Evolutionary conservation across 2,329 filamentous ascomycete species (phyloP).

Genomic region (Colletotrichum tropicale): DNA sequence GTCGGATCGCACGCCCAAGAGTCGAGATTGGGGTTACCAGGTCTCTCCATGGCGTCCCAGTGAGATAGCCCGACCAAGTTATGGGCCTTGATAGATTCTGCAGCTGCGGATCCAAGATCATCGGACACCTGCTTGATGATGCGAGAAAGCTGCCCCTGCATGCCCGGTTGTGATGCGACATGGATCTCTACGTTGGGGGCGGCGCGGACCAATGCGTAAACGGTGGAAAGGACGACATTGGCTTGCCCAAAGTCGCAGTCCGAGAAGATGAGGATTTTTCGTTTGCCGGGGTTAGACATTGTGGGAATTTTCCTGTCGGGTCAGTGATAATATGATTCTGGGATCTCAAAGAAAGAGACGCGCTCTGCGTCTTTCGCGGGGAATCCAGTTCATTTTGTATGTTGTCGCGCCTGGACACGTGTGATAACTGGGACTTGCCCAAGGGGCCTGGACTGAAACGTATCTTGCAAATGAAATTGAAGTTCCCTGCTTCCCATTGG

Average conservation of each 20-base stretch:
- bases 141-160: not conserved
- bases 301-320: not conserved
- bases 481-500: not conserved
- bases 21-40: not conserved
- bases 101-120: not conserved
- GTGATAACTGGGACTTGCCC: not conserved
- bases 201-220: conserved; percentile 35
- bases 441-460: not conserved
- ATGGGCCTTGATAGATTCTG: not conserved
- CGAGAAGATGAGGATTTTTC: conserved; percentile 44
- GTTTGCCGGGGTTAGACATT: not conserved
- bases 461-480: not conserved
- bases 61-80: not conserved
- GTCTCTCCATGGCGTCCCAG: not conserved
- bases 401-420: not conserved
- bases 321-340: not conserved
- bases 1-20: not conserved
- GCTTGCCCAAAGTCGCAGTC: conserved; percentile 50
- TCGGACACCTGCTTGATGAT: not conserved
- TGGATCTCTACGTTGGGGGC: not conserved
- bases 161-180: not conserved
- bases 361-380: not conserved
- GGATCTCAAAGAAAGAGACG: not conserved
- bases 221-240: conserved; percentile 49
- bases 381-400: not conserved